Conservation (phyloP, 2,329 filamentous ascomycete genomes). For the Xylariaceae sp. region DNA sequence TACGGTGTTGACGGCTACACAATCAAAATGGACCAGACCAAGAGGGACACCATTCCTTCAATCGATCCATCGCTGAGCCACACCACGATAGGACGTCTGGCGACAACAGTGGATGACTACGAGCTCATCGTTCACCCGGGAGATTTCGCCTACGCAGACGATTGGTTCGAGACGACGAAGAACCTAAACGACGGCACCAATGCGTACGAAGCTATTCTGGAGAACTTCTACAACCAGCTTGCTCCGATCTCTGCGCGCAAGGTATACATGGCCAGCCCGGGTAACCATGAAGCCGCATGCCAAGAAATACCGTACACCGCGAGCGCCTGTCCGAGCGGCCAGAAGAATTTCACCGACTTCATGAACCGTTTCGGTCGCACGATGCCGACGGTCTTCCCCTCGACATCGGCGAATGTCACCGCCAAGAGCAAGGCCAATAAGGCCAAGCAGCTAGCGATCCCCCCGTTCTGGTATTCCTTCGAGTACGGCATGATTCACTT, state of each 20-base stretch:
- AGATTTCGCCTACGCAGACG: conserved; percentile 56
- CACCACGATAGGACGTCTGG: conserved; percentile 53
- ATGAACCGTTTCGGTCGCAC: conserved; percentile 49
- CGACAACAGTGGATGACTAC: conserved; percentile 48
- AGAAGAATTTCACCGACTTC: conserved; percentile 59
- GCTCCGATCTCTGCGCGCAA: conserved; percentile 50
- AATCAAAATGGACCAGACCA: conserved; percentile 35
- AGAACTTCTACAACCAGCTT: conserved; percentile 53
- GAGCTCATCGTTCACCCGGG: conserved; percentile 51
- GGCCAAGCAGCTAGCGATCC: conserved; percentile 41
- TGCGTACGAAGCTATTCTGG: conserved; percentile 53
- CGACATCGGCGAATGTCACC: conserved; percentile 37
- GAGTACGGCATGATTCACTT: conserved; percentile 55
- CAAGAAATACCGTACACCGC: conserved; percentile 35
- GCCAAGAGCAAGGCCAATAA: conserved; percentile 41
- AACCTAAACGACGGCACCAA: conserved; percentile 45
- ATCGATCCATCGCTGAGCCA: conserved; percentile 51
- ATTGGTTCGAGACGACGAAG: conserved; percentile 44
- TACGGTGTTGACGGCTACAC: conserved; percentile 51
- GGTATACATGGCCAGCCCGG: conserved; percentile 52
- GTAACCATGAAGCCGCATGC: conserved; percentile 57
- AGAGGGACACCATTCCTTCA: conserved; percentile 43
- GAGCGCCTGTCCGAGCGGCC: conserved; percentile 43
- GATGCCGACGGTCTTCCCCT: conserved; percentile 48
- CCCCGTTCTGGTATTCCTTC: conserved; percentile 57